Base-by-base conservation (phyloP, 2,329 filamentous ascomycete species). In the Aspergillus fructus region DNA sequence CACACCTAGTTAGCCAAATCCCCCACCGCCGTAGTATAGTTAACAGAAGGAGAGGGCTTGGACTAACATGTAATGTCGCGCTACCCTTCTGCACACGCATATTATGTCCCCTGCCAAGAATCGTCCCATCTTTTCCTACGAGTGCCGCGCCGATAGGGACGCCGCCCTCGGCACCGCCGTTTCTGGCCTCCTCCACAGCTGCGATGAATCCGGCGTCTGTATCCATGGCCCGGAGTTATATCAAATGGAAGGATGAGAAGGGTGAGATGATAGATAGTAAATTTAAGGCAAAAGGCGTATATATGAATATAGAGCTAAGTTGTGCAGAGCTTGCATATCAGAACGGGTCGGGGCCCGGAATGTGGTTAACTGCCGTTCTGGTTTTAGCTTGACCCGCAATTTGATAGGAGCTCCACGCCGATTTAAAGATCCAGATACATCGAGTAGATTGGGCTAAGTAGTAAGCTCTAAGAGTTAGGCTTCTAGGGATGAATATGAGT, bases 91-190 rank as follows among this genome's bases (percentile, higher is more conserved):
- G 89, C 17, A 91, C 83, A 55, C 89, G 81, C 85, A 89, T 85
- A 67, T 93, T 93, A 71, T 89, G 89, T 11, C 89, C 89, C 58
- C 83, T 79, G 17, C 89, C 89, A 4, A 92, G 78, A 41, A 92
- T 83, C 61, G 81, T 85, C 59, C 89, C 89, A 64, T 90, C 83
- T 56, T 82, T 82, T 40, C 84, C 83, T n/a, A 92, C 82, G 24
- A 93, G 78, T 58, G 78, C 81, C 43, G 84, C 84, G 43, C 84
- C 84, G 55, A 84, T 80, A 2, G 84, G 83, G 2, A 86, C 79
- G 45, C 83, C 84, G 50, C 83, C 83, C 70, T 86, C 83, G n/a
- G 74, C 72, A 51, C 74, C 76, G 51, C 84, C 81, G 63, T 79
- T 73, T 66, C 77, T 80, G 12, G 84, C 84, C 68, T 86, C 83